These are phyloP conservation scores for Panicum virgatum DNA, from an alignment of 202 grass and related monocot species.

Conservation along the genomic window DNA sequence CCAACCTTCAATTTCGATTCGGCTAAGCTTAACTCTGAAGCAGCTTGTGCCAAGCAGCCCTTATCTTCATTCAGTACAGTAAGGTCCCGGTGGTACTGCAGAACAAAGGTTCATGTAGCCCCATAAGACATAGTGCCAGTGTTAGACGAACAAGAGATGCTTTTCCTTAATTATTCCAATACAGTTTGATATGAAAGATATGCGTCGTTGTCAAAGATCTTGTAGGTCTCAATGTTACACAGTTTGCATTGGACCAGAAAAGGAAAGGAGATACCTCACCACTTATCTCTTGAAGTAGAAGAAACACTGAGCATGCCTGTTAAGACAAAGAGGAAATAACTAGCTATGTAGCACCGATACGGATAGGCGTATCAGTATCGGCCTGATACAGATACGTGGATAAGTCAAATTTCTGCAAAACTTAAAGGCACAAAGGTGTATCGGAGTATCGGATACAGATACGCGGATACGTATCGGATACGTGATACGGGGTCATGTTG, in stretches of 20 bases:
- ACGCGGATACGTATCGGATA: too few relatives aligned
- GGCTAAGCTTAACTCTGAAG: conserved; percentile 35
- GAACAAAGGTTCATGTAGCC: conserved; percentile 25
- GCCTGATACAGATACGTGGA: too few relatives aligned
- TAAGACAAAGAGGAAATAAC: background rate
- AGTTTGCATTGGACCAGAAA: conserved; percentile 36
- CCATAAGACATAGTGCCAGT: conserved; percentile 24
- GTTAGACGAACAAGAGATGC: conserved; percentile 40
- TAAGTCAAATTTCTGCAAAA: too few relatives aligned
- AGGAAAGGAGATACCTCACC: conserved; percentile 18
- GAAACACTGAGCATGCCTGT: background rate
- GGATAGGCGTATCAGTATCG: too few relatives aligned
- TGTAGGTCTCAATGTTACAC: conserved; percentile 28
- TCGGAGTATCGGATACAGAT: too few relatives aligned
- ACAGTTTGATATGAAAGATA: conserved; percentile 43
- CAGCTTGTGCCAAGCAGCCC: conserved; percentile 11
- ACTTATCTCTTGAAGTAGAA: conserved; percentile 35
- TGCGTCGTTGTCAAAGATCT: conserved; percentile 54
- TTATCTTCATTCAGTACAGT: conserved; percentile 41
- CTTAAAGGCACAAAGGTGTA: too few relatives aligned
- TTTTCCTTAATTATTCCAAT: conserved; percentile 50
- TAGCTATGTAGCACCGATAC: too few relatives aligned
- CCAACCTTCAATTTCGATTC: conserved; percentile 19
- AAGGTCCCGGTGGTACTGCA: conserved; percentile 30
- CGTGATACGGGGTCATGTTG: too few relatives aligned